phyloP scores from a whole-genome alignment of 495 filamentous ascomycete species.

The Hypomontagnella submonticulosa region DNA sequence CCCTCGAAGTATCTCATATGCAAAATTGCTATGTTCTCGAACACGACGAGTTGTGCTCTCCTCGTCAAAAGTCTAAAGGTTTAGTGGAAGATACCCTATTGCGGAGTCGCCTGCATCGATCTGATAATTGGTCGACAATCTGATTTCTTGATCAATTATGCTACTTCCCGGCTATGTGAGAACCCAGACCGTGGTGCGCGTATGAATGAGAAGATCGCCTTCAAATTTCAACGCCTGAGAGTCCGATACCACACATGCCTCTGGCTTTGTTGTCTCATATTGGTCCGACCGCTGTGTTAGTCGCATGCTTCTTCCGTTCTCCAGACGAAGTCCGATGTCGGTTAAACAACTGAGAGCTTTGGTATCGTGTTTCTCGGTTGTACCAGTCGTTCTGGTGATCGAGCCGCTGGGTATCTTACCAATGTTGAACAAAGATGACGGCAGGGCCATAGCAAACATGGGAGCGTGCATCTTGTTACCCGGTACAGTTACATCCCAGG shows the following conservation, averaged over 20 bases:
- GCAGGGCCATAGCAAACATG: slow-evolving; percentile 19
- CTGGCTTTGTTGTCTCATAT: too few species aligned
- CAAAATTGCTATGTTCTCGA: slow-evolving; percentile 30
- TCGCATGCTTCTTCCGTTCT: too few species aligned
- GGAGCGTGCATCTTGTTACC: slow-evolving; percentile 16
- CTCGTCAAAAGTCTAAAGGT: slow-evolving; percentile 20
- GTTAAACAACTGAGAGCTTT: too few species aligned
- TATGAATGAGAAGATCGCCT: slow-evolving; percentile 1
- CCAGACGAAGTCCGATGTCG: background rate
- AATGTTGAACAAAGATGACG: background rate
- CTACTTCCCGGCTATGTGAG: background rate
- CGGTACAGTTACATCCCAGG: background rate
- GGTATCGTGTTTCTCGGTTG: background rate
- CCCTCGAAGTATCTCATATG: slow-evolving; percentile 25
- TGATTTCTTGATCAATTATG: background rate
- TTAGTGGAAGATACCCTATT: slow-evolving; percentile 38
- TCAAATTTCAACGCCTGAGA: too few species aligned
- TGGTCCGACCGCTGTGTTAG: too few species aligned
- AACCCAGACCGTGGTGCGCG: background rate
- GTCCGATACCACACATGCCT: too few species aligned
- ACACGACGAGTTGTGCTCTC: slow-evolving; percentile 4
- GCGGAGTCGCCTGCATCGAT: slow-evolving; percentile 15
- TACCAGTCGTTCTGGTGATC: background rate
- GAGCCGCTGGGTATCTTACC: background rate
- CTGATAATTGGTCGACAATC: slow-evolving; percentile 14